Conservation (phyloP, 2,329 filamentous ascomycete species). For the Colletotrichum spaethianum region DNA sequence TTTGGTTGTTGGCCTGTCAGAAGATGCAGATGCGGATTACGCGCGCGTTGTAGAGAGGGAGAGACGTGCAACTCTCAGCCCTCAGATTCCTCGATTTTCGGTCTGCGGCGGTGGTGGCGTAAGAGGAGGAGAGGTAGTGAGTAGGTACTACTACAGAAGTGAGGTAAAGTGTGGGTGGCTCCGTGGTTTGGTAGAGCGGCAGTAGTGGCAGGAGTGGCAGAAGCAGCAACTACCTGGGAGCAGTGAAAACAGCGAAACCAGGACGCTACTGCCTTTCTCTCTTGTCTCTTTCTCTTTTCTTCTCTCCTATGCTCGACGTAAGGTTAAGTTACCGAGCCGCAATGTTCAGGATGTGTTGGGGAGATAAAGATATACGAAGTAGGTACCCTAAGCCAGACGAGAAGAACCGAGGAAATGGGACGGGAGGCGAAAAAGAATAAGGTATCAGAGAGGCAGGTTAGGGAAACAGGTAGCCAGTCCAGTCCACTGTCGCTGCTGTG, state of each 20-base stretch:
- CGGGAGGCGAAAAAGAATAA: not conserved
- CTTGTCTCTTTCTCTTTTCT: too few relatives aligned
- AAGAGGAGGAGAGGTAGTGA: not conserved
- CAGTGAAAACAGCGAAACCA: not conserved
- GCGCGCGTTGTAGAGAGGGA: not conserved
- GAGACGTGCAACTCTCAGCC: not conserved
- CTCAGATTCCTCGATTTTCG: conserved; percentile 8
- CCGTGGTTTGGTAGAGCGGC: not conserved
- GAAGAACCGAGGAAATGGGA: not conserved
- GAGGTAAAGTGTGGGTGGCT: not conserved
- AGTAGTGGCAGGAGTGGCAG: not conserved
- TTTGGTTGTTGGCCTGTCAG: not conserved
- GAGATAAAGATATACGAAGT: not conserved
- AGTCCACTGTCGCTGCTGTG: not conserved
- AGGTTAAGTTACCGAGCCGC: not conserved
- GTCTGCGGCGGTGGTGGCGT: conserved; percentile 15
- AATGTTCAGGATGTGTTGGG: not conserved
- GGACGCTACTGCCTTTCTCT: too few relatives aligned
- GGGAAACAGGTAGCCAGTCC: not conserved
- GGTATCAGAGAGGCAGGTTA: not conserved
- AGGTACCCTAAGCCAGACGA: too few relatives aligned
- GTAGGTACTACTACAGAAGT: not conserved
- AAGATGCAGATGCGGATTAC: conserved; percentile 1
- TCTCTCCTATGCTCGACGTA: not conserved
- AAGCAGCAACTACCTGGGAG: not conserved